Evolutionary conservation across 768 basidiomycete genomes (phyloP), one percentile per base, ranked within the genome.

Genomic region (Pisolithus orientalis): DNA sequence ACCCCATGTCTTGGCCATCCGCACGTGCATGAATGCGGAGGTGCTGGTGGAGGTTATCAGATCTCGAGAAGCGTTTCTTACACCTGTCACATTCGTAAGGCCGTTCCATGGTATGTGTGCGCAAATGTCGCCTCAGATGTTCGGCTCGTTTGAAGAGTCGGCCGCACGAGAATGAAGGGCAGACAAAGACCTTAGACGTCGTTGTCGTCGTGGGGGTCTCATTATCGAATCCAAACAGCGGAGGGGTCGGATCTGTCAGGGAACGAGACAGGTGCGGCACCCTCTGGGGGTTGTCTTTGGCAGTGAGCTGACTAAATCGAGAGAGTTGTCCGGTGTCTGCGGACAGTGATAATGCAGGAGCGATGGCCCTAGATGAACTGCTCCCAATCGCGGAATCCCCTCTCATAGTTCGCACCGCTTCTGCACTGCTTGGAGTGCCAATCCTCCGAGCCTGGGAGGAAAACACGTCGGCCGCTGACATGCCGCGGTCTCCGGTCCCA

Each of bases 61-160:
- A 85, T 62, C 92, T 75, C 58, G 88, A 90, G 69, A 96, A 96
- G 54, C 80, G 77, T 75, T 90, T 91, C 61, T 76, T 73, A 66
- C 93, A 95, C 25, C 74, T 70, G 42, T 77, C 71, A 64, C 93
- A 94, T 50, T 75, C 74, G 68, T 82, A 94, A 1, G 93, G 92
- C 38, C 85, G 74, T 67, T 94, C 92, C 80, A 90, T 80, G 27
- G 91, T 94, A 64, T 95, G 93, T 8, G 91, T 92, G 53, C 90
- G 79, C 29, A 93, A 70, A 66, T 95, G 93, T 42, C 92, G 72
- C 70, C 90, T 89, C 58, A 94, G 78, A 64, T 95, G 92, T 63
- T 95, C 93, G 80, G 87, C 85, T 10, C 93, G 82, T 76, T 92
- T 94, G 80, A 94, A 95, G 58, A 87, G 71, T 56, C 87, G 75